Percentiles rank a stretch among this genome's conserved stretches.
Conservation (phyloP, 2,329 filamentous ascomycete genomes). For the Cryphonectria naterciae region DNA sequence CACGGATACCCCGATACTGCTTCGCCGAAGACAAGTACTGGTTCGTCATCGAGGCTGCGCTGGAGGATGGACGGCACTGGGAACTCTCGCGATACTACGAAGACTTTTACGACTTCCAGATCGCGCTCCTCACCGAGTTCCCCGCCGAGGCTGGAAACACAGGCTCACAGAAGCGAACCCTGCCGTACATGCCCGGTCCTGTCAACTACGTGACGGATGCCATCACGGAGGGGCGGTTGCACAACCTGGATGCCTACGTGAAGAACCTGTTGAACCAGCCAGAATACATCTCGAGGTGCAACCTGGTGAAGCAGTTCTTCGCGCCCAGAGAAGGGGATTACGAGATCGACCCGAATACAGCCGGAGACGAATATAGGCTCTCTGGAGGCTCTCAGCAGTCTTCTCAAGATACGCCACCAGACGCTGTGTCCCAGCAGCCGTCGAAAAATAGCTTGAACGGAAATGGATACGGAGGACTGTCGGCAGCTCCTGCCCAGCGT, state of each 20-base stretch:
- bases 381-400: slow-evolving; percentile 73
- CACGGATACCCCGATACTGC: slow-evolving; percentile 88
- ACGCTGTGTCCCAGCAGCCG: slow-evolving; percentile 66
- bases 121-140: slow-evolving; percentile 88
- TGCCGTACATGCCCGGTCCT: slow-evolving; percentile 97
- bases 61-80: slow-evolving; percentile 91
- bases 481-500: slow-evolving; percentile 54
- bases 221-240: slow-evolving; percentile 89
- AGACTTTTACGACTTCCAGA: slow-evolving; percentile 99
- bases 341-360: slow-evolving; percentile 76
- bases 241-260: slow-evolving; percentile 94
- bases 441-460: slow-evolving; percentile 68
- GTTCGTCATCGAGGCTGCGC: slow-evolving; percentile 91
- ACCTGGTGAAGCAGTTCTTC: slow-evolving; percentile 88
- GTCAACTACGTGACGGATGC: slow-evolving; percentile 98
- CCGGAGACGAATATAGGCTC: slow-evolving; percentile 72
- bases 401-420: slow-evolving; percentile 63
- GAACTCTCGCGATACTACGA: slow-evolving; percentile 94
- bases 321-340: slow-evolving; percentile 88
- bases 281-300: slow-evolving; percentile 80
- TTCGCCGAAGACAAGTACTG: slow-evolving; percentile 98
- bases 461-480: slow-evolving; percentile 56
- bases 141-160: slow-evolving; percentile 91
- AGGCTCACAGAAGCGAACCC: slow-evolving; percentile 74
- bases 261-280: slow-evolving; percentile 87